Evolutionary conservation across 2,329 filamentous ascomycete genomes (phyloP), one percentile per base, ranked within the genome.

Genomic region (Aureobasidium sp.): DNA sequence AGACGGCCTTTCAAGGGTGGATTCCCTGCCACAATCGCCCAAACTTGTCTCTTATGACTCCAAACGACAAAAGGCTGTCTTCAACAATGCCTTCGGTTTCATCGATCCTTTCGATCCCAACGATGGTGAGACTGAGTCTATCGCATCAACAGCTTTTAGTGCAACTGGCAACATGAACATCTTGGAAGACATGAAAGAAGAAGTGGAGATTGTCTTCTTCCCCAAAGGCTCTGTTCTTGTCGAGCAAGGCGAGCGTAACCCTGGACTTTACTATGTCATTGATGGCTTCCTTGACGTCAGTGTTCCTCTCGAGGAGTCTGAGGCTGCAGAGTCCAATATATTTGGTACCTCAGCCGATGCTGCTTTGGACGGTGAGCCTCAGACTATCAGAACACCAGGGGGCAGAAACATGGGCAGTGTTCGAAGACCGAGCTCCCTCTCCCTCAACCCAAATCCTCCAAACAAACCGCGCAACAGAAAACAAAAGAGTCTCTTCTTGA

Each of bases 161-260:
- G 84, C 84, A 3, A 80, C 84, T 46, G 81, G 82, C 3, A 82
- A 84, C 0, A 84, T 86, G 0, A 90, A 86, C 66, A 82, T 86
- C 0, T 81, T 90, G 4, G 86, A 91, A 63, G 93, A 97, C 65
- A 83, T 97, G 76, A 88, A 88, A 66, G 88, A 96, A 65, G 94
- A 99, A 59, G 85, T 97, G 2, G 94, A 99, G 71, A 97, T 99
- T 66, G 94, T 99, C 6, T 97, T 90, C 77, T 99, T 99, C 67
- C 93, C 92, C 0, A 90, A 97, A 73, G 92, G 90, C 2, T 93
- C 94, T 1, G 89, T 99, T 0, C 81, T 99, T 17, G 92, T 99
- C 0, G 94, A 99, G 71, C 92, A 97, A 76, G 93, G 94, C 10
- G 94, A 99, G 73, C 84, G 94, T n/a, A 96, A 95, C 68, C 94